Evolutionary conservation across 176 grass and related monocot genomes (phyloP), one percentile per base, ranked within the genome.

Genomic region (Oryza meyeriana): DNA sequence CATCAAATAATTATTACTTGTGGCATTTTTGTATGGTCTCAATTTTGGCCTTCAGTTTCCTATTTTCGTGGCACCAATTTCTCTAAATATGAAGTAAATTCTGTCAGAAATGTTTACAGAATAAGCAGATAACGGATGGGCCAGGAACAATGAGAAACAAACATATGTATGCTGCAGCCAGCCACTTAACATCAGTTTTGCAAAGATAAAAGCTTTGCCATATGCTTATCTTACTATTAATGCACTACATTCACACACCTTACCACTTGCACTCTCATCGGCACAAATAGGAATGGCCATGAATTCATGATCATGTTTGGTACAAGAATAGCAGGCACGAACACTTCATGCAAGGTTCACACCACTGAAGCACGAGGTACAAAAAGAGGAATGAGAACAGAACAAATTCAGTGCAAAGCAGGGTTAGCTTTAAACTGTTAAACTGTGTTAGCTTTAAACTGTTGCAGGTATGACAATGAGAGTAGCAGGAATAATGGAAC

Each of bases 61-160:
- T 81, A 57, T 90, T 86, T 48, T 90, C 88, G 2, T 86, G 84
- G 57, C 88, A 86, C 88, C 83, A 90, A 33, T 90, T 86, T 45
- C 78, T 79, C 88, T 90, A 72, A 11, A 79, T 55, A 73, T 13
- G 5, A 35, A 35, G 5, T 5, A 35, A 35, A n/a, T n/a, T n/a
- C 34, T 35, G 34, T 35, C 34, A 35, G 34, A 35, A 35, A n/a
- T n/a, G n/a, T n/a, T n/a, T n/a, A n/a, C n/a, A n/a, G n/a, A n/a
- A n/a, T n/a, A n/a, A n/a, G n/a, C n/a, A n/a, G n/a, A n/a, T n/a
- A n/a, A n/a, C n/a, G n/a, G n/a, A n/a, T n/a, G n/a, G n/a, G n/a
- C n/a, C n/a, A n/a, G n/a, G n/a, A n/a, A n/a, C n/a, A n/a, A n/a
- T n/a, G n/a, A 47, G n/a, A 81, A 63, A 39, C 8, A 20, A 48